phyloP scores from a whole-genome alignment of 2,329 filamentous ascomycete species.

The Fusarium subtropicale region DNA sequence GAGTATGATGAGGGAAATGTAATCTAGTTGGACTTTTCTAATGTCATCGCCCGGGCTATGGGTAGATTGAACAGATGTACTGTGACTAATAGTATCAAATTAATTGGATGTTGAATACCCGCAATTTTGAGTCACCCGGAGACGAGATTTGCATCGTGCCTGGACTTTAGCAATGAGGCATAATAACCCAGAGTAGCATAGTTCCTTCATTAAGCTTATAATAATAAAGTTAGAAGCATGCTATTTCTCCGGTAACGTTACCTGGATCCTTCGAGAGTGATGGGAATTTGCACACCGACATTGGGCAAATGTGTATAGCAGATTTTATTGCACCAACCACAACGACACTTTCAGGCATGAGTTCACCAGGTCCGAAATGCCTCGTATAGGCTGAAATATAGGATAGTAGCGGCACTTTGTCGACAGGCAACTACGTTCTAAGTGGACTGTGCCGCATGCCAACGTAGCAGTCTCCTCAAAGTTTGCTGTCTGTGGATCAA shows the following conservation, averaged over 20 bases:
- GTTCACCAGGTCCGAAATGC: not conserved
- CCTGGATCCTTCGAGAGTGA: not conserved
- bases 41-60: not conserved
- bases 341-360: not conserved
- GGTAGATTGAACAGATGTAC: not conserved
- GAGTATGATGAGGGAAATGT: slow-evolving; percentile 16
- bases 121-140: not conserved
- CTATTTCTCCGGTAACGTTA: not conserved
- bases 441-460: slow-evolving; percentile 4
- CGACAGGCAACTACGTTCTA: not conserved
- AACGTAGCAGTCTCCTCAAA: not conserved
- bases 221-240: too few relatives aligned
- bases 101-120: not conserved
- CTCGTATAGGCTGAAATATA: not conserved
- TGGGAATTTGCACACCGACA: not conserved
- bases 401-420: not conserved
- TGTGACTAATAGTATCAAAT: not conserved
- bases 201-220: not conserved
- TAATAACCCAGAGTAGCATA: not conserved
- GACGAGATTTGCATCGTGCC: not conserved
- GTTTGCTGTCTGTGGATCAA: not conserved
- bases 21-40: not conserved
- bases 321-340: not conserved
- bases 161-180: not conserved
- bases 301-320: not conserved